phyloP scores from a whole-genome alignment of 768 basidiomycete genomes.

The Russula compacta region DNA sequence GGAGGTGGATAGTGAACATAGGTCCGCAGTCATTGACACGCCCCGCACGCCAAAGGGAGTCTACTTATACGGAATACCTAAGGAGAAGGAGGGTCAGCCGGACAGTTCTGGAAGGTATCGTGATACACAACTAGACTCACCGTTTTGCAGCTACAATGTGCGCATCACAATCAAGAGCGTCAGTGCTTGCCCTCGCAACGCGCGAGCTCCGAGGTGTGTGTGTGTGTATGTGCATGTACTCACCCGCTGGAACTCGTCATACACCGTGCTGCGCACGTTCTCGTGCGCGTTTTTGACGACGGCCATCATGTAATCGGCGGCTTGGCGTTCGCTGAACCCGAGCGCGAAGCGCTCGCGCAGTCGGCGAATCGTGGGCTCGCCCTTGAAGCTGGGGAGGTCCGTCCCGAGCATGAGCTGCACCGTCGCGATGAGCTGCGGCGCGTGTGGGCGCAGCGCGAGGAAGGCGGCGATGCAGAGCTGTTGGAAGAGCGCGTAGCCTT shows the following conservation, averaged over 20 bases:
- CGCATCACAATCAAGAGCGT: constrained; percentile 4
- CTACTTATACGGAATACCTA: constrained; percentile 20
- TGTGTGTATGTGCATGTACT: constrained; percentile 25
- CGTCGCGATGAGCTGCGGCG: constrained; percentile 81
- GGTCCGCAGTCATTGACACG: not conserved
- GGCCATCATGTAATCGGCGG: constrained; percentile 89
- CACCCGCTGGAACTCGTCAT: constrained; percentile 93
- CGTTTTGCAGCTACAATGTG: constrained; percentile 37
- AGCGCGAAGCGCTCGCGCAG: constrained; percentile 81
- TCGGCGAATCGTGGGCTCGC: constrained; percentile 82
- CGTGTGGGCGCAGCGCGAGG: constrained; percentile 90
- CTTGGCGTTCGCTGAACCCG: constrained; percentile 76
- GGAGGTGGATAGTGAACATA: not conserved
- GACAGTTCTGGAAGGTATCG: not conserved
- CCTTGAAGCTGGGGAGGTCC: constrained; percentile 93
- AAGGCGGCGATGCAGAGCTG: constrained; percentile 94
- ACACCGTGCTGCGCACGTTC: constrained; percentile 86
- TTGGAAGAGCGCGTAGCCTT: constrained; percentile 91
- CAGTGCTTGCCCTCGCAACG: not conserved
- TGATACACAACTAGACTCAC: constrained; percentile 23
- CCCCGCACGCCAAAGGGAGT: not conserved
- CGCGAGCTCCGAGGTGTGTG: not conserved
- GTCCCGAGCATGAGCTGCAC: constrained; percentile 93
- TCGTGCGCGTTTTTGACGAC: constrained; percentile 90
- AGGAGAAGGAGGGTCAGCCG: not conserved